Evolutionary conservation across 225 moss, liverwort and hornwort genomes (phyloP), one percentile per base, ranked within the genome.

Genomic region (Straminergon stramineum): DNA sequence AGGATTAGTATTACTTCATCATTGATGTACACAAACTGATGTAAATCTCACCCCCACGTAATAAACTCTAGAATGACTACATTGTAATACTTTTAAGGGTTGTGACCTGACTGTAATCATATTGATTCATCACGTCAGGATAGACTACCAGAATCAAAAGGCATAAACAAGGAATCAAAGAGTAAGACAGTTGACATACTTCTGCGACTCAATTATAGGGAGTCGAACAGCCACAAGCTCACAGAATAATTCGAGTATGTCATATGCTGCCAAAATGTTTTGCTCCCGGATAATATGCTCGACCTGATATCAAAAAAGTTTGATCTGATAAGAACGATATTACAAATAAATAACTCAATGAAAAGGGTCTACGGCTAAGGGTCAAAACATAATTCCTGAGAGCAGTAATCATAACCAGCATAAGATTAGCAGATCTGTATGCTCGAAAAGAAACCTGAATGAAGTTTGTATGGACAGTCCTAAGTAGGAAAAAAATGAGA

Each of bases 211-310:
- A 52, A 99, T 99, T 55, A 99, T 99, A 37, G 99, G 97, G 52
- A 99, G 96, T 74, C 99, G 95, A 91, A 99, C 99, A 81, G 95
- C 97, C 82, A 99, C 91, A 81, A 97, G 97, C 89, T 99, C 99
- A 85, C 99, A 99, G 82, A 99, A 99, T 88, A 97, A 85, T 89
- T 99, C 99, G 65, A 99, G 89, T 63, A 99, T 97, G 92, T 99
- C 99, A 90, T 99, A 99, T 58, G 99, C 99, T 83, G 97, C 97
- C 94, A 99, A 92, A 83, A 97, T 95, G 69, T 99, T 99, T 79
- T 97, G 99, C 93, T 99, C 99, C 88, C 99, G 93, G 21, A 94
- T 93, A 65, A 99, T 97, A 85, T 99, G 96, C 91, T 99, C 99
- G 67, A 99, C 98, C 98, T 98, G 87, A 75, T 75, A 78, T 53